These are phyloP conservation scores for Erythrophleum ivorense DNA, from an alignment of 331 rosid species.

Conservation along the genomic window DNA sequence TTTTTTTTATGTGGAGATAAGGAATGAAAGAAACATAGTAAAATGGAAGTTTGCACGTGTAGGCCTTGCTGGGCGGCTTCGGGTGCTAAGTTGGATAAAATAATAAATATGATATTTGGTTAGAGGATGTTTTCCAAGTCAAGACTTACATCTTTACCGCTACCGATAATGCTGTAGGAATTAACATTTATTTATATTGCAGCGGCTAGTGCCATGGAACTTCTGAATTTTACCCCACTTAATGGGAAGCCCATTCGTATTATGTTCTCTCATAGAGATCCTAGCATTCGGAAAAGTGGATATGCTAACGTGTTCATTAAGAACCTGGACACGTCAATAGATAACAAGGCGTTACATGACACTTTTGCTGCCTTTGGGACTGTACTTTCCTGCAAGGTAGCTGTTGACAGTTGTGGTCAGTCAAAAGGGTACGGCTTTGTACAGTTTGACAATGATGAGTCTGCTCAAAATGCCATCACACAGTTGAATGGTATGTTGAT, in stretches of 20 bases:
- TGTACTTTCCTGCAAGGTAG: constrained; percentile 88
- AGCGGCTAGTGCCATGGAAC: constrained; percentile 65
- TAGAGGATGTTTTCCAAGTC: not conserved
- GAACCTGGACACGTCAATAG: constrained; percentile 74
- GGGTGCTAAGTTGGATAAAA: not conserved
- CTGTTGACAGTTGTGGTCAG: constrained; percentile 67
- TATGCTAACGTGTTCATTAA: constrained; percentile 80
- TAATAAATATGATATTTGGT: not conserved
- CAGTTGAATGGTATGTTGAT: constrained; percentile 76
- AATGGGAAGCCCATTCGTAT: constrained; percentile 82
- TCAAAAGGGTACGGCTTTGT: constrained; percentile 86
- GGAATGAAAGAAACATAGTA: not conserved
- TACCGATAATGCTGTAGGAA: not conserved
- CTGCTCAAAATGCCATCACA: constrained; percentile 67
- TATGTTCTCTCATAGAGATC: constrained; percentile 88
- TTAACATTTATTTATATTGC: constrained; percentile 35
- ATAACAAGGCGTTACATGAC: constrained; percentile 82
- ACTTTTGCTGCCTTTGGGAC: constrained; percentile 78
- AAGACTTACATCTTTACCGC: not conserved
- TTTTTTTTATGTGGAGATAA: not conserved
- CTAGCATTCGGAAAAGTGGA: constrained; percentile 84
- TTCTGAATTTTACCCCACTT: constrained; percentile 57
- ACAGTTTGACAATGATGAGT: constrained; percentile 73
- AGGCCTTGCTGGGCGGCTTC: not conserved
- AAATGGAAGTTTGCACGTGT: not conserved